Conservation (phyloP, 305 asterid genomes). For the Rubia peregrina region DNA sequence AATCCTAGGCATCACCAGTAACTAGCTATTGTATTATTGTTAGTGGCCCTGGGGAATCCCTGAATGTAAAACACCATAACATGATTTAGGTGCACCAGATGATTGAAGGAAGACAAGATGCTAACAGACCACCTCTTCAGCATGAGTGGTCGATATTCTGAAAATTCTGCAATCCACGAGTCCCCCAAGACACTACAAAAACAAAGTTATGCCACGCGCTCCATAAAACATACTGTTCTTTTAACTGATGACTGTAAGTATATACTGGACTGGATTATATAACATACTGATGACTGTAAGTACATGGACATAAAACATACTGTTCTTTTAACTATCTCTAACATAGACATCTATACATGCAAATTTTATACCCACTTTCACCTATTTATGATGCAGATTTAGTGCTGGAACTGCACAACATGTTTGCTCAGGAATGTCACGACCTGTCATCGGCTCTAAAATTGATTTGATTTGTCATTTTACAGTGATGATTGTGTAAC, state of each 20-base stretch:
- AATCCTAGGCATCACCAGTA: not conserved
- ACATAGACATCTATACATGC: not conserved
- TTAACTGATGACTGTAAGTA: too few relatives aligned
- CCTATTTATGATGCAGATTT: conserved; percentile 22
- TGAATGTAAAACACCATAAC: not conserved
- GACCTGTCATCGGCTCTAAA: conserved; percentile 1
- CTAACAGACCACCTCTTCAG: conserved; percentile 50
- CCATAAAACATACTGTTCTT: too few relatives aligned
- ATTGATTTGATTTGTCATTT: conserved; percentile 1
- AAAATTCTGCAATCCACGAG: conserved; percentile 26
- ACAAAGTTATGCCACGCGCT: conserved; percentile 27
- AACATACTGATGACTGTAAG: conserved; percentile 39
- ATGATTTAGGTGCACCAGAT: not conserved
- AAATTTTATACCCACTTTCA: not conserved
- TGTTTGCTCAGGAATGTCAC: conserved; percentile 3
- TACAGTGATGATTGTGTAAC: not conserved
- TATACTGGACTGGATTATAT: too few relatives aligned
- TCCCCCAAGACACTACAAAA: conserved; percentile 29
- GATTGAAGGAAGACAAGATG: conserved; percentile 35
- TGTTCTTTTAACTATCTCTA: not conserved
- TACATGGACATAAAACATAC: conserved; percentile 6
- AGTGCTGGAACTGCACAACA: conserved; percentile 37
- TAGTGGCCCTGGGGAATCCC: not conserved
- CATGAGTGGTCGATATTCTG: conserved; percentile 25
- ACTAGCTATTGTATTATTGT: not conserved